Evolutionary conservation across 352 stramenopile species (phyloP).

Genomic region (Phytophthora aleatoria): DNA sequence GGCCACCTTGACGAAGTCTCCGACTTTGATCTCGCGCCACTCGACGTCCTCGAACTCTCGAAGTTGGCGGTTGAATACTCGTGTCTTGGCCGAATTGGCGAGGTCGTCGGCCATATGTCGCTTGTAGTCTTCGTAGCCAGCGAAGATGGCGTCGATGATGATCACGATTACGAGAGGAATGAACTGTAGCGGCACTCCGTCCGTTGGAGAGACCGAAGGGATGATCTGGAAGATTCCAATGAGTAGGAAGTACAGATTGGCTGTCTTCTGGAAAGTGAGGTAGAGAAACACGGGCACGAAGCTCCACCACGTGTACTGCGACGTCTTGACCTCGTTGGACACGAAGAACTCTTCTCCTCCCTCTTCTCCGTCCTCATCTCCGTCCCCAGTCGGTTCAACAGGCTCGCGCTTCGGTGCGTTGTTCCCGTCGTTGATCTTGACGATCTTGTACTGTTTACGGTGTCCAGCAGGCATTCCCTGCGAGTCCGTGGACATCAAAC

Average conservation of each 20-base stretch:
- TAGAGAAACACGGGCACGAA: constrained; percentile 89
- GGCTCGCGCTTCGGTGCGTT: constrained; percentile 33
- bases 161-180: constrained; percentile 83
- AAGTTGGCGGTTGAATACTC: constrained; percentile 75
- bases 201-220: constrained; percentile 76
- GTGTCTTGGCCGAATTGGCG: constrained; percentile 71
- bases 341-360: constrained; percentile 54
- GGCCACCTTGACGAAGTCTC: constrained; percentile 82
- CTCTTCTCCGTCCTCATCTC: constrained; percentile 13
- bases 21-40: constrained; percentile 83
- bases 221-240: constrained; percentile 92
- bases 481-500: constrained; percentile 68
- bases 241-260: constrained; percentile 88
- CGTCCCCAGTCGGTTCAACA: constrained; percentile 2
- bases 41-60: constrained; percentile 86
- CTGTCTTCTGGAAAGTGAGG: constrained; percentile 87
- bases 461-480: constrained; percentile 12
- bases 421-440: constrained; percentile 74
- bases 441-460: constrained; percentile 66
- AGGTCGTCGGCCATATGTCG: constrained; percentile 77
- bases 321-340: constrained; percentile 85
- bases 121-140: constrained; percentile 86
- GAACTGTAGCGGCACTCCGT: constrained; percentile 85
- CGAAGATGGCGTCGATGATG: constrained; percentile 84
- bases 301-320: constrained; percentile 90